Base-by-base conservation (phyloP, 495 filamentous ascomycete species). In the Lentithecium fluviatile region DNA sequence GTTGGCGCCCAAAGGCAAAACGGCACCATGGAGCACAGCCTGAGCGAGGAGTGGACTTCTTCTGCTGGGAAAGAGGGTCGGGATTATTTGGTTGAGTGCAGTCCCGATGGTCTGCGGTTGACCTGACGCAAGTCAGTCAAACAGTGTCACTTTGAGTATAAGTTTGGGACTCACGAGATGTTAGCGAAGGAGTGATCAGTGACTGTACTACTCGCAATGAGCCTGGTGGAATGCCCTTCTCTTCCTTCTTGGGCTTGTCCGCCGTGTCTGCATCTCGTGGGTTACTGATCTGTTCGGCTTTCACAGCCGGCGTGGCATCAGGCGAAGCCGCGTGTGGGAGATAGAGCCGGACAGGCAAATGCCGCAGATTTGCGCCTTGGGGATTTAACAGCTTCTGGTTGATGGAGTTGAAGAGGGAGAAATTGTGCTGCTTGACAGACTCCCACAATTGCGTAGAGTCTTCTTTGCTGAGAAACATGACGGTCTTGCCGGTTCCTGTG, bases 401-500 rank as follows among this genome's bases (percentile, higher is more conserved):
- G 66, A 97, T 84, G 48, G 81, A 82, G 73, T 82, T 82, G 73
- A 86, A 98, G 34, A 83, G 74, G 34, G 76, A 68, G 60, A 89
- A 85, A 67, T 95, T 83, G 65, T 94, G 87, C 64, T 88, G 83
- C 71, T 87, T 80, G 12, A 98, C 87, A 4, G 90, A 81, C 56
- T 85, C 83, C 95, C 95, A 97, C 36, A 99, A 79, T 26, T 83
- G 80, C 1, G 87, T 91, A 1, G 90, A 95, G 68, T 97, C 85
- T 29, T 91, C 88, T 72, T 91, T 92, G 25, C 87, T 90, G 55
- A 97, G 75, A 36, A 83, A 88, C 95, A 97, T 97, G 58, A 97
- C 92, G 34, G 85, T 87, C 70, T 92, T 91, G 2, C 91, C 93
- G 12, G 86, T 95, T 19, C 94, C 91, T 59, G 95, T 91, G 34